These are phyloP conservation scores for Anthoceros angustus DNA, from an alignment of 225 moss, liverwort and hornwort species.

Conservation along the genomic window DNA sequence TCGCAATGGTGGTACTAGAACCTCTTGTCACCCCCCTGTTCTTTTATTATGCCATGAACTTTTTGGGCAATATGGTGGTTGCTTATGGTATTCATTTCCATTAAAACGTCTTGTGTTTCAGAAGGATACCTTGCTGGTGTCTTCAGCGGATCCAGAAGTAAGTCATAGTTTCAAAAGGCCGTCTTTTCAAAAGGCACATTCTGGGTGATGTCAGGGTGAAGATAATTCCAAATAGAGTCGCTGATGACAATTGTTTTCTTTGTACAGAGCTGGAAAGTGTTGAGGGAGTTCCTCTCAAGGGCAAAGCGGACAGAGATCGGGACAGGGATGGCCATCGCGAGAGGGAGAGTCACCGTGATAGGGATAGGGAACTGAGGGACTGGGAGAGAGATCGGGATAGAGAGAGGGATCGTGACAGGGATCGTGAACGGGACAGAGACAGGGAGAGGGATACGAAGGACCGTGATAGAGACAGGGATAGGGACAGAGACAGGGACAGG, in stretches of 20 bases:
- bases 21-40: constrained; percentile 9
- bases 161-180: background rate
- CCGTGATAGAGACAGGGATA: background rate
- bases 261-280: background rate
- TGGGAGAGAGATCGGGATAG: background rate
- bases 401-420: background rate
- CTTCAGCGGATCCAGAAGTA: constrained; percentile 34
- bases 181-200: background rate
- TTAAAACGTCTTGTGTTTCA: background rate
- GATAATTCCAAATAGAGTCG: too few relatives aligned
- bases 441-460: background rate
- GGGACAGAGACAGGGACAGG: background rate
- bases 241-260: background rate
- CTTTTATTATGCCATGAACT: background rate
- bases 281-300: background rate
- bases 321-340: background rate
- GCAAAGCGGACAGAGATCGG: background rate
- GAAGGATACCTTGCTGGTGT: constrained; percentile 76
- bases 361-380: background rate
- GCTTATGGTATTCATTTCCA: too few relatives aligned
- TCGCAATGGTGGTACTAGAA: constrained; percentile 10
- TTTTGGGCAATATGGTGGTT: background rate
- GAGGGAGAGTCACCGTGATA: background rate
- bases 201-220: background rate
- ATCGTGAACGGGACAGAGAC: background rate